A percentile compares a stretch with the other conserved stretches of the same genome.
phyloP scores from a whole-genome alignment of 257 asterid species.

The Buddleja alternifolia region DNA sequence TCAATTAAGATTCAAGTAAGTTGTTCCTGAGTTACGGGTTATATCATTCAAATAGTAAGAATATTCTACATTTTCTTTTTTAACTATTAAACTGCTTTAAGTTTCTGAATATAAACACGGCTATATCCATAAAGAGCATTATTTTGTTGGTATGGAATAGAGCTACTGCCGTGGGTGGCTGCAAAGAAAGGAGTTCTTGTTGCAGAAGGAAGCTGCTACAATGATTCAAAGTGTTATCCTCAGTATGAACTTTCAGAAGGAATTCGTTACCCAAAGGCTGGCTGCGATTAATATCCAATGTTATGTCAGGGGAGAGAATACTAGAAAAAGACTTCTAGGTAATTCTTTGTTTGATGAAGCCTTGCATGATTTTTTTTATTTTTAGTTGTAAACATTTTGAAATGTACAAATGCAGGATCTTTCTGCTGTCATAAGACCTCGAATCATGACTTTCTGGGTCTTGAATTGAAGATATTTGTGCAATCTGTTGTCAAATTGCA shows the following conservation, averaged over 20 bases:
- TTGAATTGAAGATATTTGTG: constrained; percentile 49
- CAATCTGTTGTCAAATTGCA: constrained; percentile 72
- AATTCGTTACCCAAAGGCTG: constrained; percentile 44
- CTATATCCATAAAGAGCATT: constrained; percentile 9
- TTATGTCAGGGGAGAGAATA: constrained; percentile 64
- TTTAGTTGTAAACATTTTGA: constrained; percentile 6
- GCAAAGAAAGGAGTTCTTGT: constrained; percentile 55
- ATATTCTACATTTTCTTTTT: background rate
- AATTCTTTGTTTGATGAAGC: constrained; percentile 14
- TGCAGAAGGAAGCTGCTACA: constrained; percentile 56
- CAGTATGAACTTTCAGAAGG: constrained; percentile 45
- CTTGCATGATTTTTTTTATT: constrained; percentile 15
- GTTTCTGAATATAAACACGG: constrained; percentile 11
- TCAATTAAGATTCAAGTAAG: constrained; percentile 65
- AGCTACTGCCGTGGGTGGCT: constrained; percentile 72
- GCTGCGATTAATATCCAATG: constrained; percentile 71
- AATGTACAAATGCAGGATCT: constrained; percentile 51
- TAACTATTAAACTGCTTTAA: background rate
- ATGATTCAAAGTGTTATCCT: constrained; percentile 67
- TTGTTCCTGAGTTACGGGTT: constrained; percentile 8
- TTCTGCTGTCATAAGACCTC: constrained; percentile 38
- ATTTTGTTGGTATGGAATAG: constrained; percentile 42
- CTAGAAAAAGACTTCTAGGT: constrained; percentile 78
- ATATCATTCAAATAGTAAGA: background rate
- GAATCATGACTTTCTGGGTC: constrained; percentile 32